Base-by-base conservation (phyloP, 1,284 basidiomycete species). In the Kwoniella shivajii region DNA sequence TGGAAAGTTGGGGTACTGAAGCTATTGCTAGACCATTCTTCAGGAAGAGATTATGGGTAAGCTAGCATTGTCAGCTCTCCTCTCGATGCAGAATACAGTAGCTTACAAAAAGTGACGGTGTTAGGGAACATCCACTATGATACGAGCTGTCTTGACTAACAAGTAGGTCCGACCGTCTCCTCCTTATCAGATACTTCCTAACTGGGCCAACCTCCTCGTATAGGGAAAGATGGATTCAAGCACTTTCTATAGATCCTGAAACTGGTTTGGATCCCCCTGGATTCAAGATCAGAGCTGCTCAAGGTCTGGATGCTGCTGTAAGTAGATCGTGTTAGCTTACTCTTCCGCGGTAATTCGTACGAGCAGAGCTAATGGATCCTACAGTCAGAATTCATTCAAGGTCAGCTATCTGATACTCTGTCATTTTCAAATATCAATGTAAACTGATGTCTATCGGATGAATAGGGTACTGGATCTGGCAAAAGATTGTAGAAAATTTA, bases 231-330 rank as follows among this genome's bases (percentile, higher is more conserved):
- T 99, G 96, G 96, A 88, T 98, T 63, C 78, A 86, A 27, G 87
- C 93, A 0, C 85, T 99, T 77, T 87, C 89, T 80, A 84, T 99
- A 9, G 95, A 99, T 76, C 88, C 90, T 0, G 80, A 87, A 34
- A 96, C 94, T 0, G 96, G 95, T 0, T 82, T 99, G 5, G 95
- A 99, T 72, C 91, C 92, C 0, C 84, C 86, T 0, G 89, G 86
- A n/a, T 86, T 87, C 58, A 95, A 92, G 74, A 86, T 98, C 43
- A 83, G 95, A 33, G 91, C 94, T 9, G 92, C 91, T 0, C 91
- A 98, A 75, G 94, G 82, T 0, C 65, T 82, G 0, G 82, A 82
- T 50, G 84, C 82, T 0, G 83, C 83, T 4, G 76, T 54, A 67
- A 66, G 64, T 61, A 24, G n/a, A n/a, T n/a, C n/a, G n/a, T n/a